A percentile compares a stretch with the other conserved stretches of the same genome.
These are phyloP conservation scores for Trametes gibbosa DNA, from an alignment of 768 basidiomycete species.

Conservation along the genomic window DNA sequence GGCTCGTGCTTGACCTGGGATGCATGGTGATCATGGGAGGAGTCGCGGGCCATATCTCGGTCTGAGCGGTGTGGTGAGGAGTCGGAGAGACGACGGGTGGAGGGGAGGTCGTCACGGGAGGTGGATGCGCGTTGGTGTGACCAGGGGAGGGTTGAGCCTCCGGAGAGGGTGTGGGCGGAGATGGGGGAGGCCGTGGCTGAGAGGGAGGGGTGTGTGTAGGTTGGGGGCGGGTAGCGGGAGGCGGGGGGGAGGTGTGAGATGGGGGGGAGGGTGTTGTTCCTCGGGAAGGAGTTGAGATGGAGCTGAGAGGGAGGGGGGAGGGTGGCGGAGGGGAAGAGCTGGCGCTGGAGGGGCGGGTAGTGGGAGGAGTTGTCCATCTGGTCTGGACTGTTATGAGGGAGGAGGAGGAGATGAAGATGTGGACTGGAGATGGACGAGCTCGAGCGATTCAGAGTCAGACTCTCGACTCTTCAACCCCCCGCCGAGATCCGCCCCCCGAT, in stretches of 20 bases:
- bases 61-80: conserved; percentile 18
- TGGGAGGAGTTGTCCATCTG: conserved; percentile 29
- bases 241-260: conserved; percentile 30
- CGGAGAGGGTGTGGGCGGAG: conserved; percentile 28
- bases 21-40: conserved; percentile 16
- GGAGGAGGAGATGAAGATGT: conserved; percentile 2
- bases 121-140: conserved; percentile 32
- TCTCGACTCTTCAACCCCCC: background rate
- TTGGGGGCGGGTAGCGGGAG: conserved; percentile 33
- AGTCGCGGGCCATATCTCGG: conserved; percentile 25
- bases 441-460: background rate
- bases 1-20: conserved; percentile 33
- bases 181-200: conserved; percentile 28
- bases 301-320: conserved; percentile 44
- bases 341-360: conserved; percentile 31
- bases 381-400: conserved; percentile 17
- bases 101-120: conserved; percentile 34
- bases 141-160: conserved; percentile 30
- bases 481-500: conserved; percentile 15
- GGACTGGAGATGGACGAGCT: background rate
- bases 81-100: conserved; percentile 27
- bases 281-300: conserved; percentile 34
- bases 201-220: conserved; percentile 36
- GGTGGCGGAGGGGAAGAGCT: conserved; percentile 42
- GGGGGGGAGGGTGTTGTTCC: conserved; percentile 42